Conservation (phyloP, 202 grass and related monocot genomes). For the Miscanthus sacchariflorus region DNA sequence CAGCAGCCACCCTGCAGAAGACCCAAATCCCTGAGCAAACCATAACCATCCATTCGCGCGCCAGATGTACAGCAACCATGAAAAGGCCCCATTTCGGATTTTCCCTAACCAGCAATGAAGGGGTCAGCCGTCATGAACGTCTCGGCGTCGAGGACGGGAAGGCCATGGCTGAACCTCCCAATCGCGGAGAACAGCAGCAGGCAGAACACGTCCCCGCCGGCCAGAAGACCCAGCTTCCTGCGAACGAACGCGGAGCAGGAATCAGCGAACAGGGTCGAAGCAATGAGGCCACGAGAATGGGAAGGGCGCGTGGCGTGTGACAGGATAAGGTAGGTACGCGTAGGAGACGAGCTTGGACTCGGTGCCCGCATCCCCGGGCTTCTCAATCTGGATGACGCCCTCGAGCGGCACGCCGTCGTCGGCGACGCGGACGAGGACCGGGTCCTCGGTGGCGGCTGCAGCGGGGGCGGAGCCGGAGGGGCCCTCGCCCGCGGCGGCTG, state of each 20-base stretch:
- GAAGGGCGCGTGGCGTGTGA: not conserved
- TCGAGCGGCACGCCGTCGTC: constrained; percentile 85
- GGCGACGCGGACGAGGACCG: constrained; percentile 63
- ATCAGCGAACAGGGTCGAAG: constrained; percentile 18
- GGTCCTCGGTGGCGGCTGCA: constrained; percentile 40
- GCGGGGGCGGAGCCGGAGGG: constrained; percentile 35
- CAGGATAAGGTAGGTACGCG: constrained; percentile 53
- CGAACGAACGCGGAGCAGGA: constrained; percentile 10
- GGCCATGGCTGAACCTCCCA: constrained; percentile 92
- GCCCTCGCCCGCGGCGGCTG: constrained; percentile 39
- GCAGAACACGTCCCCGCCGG: constrained; percentile 80
- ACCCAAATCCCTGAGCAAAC: constrained; percentile 1
- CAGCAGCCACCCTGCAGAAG: constrained; percentile 79
- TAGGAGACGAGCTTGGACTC: constrained; percentile 82
- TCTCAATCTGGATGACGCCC: constrained; percentile 93
- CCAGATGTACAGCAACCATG: not conserved
- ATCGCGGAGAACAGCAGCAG: constrained; percentile 83
- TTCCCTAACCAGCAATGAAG: constrained; percentile 80
- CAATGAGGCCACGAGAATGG: not conserved
- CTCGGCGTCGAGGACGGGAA: constrained; percentile 70
- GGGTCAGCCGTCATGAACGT: constrained; percentile 88
- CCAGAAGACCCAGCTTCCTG: constrained; percentile 82
- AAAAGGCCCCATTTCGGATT: not conserved
- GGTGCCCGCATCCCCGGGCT: constrained; percentile 42
- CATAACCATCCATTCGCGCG: not conserved